Evolutionary conservation across 352 stramenopile genomes (phyloP), one percentile per base, ranked within the genome.

Genomic region (Albugo laibachii): DNA sequence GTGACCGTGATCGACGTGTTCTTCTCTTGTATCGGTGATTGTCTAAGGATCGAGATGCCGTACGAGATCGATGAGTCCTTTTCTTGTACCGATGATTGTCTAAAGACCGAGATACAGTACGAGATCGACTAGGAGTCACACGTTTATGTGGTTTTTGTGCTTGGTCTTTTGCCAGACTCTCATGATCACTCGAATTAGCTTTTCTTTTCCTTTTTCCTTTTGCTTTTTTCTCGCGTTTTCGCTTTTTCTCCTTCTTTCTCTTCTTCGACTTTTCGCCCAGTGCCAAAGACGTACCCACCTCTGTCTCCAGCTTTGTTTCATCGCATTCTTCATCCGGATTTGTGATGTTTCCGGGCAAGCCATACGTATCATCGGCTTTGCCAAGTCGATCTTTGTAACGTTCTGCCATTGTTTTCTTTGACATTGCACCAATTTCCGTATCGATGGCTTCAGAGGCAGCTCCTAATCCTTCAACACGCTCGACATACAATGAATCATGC

Each of bases 401-500:
- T 41, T 89, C 57, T 4, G 64, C 77, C 27, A 89, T 47, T 2
- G 71, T 92, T 42, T 68, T 78, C 36, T 83, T 86, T 2, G 56
- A 56, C 20, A 35, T 35, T 31, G 24, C 3, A 24, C 51, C 65
- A 13, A 56, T 63, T 1, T 62, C 63, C 14, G 55, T 63, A 1
- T 62, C 64, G 16, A 77, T 67, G 1, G 66, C 68, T 5, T 52
- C 44, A 48, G 66, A 48, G 11, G 74, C 80, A 14, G 81, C 83
- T 4, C 83, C 83, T 3, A 95, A 53, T 0, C 83, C 83, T 69
- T 91, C 73, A n/a, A 93, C 61, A 11, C 83, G 69, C 50, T 94
- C 81, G 2, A 62, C 65, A 44, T 83, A 57, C 40, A 80, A 51
- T 13, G 65, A 71, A 47, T 80, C 69, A n/a, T 69, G 66, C 41